These are phyloP conservation scores for Lumnitzera littorea DNA, from an alignment of 345 rosid species.

Conservation along the genomic window DNA sequence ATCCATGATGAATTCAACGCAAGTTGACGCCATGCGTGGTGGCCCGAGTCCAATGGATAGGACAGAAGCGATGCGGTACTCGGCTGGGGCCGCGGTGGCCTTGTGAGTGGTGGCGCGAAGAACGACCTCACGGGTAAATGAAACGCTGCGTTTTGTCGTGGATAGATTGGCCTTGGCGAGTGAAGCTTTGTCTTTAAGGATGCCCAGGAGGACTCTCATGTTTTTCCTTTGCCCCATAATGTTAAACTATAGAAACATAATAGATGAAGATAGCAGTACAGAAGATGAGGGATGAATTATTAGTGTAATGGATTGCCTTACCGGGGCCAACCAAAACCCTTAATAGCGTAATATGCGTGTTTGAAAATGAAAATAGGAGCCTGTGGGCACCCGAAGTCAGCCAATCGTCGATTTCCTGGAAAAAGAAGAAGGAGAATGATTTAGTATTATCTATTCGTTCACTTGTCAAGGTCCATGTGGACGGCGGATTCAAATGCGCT, in stretches of 20 bases:
- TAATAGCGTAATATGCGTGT: too few relatives aligned
- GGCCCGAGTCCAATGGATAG: slow-evolving; percentile 23
- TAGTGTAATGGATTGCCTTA: too few relatives aligned
- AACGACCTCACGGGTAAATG: slow-evolving; percentile 21
- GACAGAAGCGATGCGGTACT: slow-evolving; percentile 23
- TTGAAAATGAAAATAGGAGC: too few relatives aligned
- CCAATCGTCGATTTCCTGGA: too few relatives aligned
- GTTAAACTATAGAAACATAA: not conserved
- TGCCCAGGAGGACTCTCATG: slow-evolving; percentile 20
- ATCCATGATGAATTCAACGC: slow-evolving; percentile 35
- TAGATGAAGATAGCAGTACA: not conserved
- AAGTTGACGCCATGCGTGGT: slow-evolving; percentile 22
- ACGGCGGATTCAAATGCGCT: too few relatives aligned
- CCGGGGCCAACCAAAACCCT: too few relatives aligned
- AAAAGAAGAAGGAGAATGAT: too few relatives aligned
- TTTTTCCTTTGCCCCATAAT: slow-evolving; percentile 32
- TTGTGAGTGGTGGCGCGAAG: slow-evolving; percentile 45
- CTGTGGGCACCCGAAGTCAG: too few relatives aligned
- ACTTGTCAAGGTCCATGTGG: too few relatives aligned
- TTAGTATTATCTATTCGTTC: too few relatives aligned
- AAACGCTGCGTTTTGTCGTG: slow-evolving; percentile 18
- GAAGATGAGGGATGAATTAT: not conserved
- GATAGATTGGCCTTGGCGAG: slow-evolving; percentile 31
- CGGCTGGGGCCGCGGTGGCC: slow-evolving; percentile 24
- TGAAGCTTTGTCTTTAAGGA: slow-evolving; percentile 39